These are phyloP conservation scores for Diaporthe citri DNA, from an alignment of 2,329 filamentous ascomycete genomes.

Conservation along the genomic window DNA sequence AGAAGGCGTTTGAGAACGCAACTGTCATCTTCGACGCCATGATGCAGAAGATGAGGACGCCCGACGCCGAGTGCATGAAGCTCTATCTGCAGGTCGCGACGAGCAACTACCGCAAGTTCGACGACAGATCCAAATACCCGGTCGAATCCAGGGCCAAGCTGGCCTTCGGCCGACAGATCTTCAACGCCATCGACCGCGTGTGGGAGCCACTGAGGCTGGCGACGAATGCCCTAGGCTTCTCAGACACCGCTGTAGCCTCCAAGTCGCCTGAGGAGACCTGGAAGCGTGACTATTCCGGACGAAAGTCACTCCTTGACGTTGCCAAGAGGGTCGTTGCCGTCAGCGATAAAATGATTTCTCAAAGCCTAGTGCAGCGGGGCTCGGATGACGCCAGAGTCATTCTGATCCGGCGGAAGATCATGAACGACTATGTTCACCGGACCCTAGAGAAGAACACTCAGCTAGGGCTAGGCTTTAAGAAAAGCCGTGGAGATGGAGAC, in stretches of 20 bases:
- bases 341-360: constrained; percentile 39
- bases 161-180: constrained; percentile 64
- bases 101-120: constrained; percentile 57
- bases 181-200: constrained; percentile 62
- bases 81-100: constrained; percentile 70
- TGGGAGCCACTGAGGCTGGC: constrained; percentile 60
- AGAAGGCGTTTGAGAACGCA: constrained; percentile 75
- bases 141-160: constrained; percentile 51
- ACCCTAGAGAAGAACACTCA: constrained; percentile 17
- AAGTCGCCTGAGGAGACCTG: constrained; percentile 44
- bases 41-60: constrained; percentile 56
- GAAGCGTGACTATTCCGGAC: constrained; percentile 39
- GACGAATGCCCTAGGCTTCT: constrained; percentile 51
- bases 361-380: constrained; percentile 25
- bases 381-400: constrained; percentile 23
- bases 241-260: constrained; percentile 43
- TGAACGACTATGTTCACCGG: constrained; percentile 26
- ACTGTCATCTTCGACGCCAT: constrained; percentile 75
- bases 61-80: constrained; percentile 65
- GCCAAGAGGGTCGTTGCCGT: constrained; percentile 34
- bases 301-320: constrained; percentile 31
- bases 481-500: constrained; percentile 1
- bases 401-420: constrained; percentile 32
- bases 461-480: neutral
- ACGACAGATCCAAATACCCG: constrained; percentile 47